These are phyloP conservation scores for Phytophthora kernoviae DNA, from an alignment of 352 stramenopile species.

Conservation along the genomic window DNA sequence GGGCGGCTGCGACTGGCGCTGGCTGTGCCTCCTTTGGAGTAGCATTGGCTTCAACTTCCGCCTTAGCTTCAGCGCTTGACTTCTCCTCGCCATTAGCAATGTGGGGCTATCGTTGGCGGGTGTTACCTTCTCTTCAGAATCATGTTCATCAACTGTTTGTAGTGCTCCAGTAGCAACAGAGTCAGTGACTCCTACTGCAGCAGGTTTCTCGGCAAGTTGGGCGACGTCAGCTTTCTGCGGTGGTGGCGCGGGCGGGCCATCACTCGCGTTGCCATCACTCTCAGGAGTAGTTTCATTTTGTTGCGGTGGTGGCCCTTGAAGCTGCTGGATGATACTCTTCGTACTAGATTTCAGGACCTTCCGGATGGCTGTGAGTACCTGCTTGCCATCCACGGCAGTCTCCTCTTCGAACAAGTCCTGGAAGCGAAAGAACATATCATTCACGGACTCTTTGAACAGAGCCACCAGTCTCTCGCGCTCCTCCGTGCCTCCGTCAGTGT, in stretches of 20 bases:
- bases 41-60: constrained; percentile 7
- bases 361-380: constrained; percentile 73
- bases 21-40: constrained; percentile 6
- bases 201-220: constrained; percentile 5
- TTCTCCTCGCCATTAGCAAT: constrained; percentile 12
- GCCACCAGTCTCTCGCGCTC: constrained; percentile 46
- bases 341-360: constrained; percentile 84
- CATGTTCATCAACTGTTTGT: constrained; percentile 5
- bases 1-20: constrained; percentile 4
- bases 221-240: constrained; percentile 12
- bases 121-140: constrained; percentile 18
- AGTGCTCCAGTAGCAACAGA: constrained; percentile 8
- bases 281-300: constrained; percentile 24
- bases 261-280: constrained; percentile 37
- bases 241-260: constrained; percentile 45
- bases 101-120: background rate
- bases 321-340: constrained; percentile 63
- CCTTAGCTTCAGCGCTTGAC: constrained; percentile 5
- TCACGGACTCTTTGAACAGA: constrained; percentile 80
- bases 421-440: constrained; percentile 86
- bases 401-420: constrained; percentile 83
- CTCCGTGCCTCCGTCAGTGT: constrained; percentile 16
- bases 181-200: constrained; percentile 12
- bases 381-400: constrained; percentile 58
- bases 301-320: constrained; percentile 41